Evolutionary conservation across 2,329 filamentous ascomycete species (phyloP).

Genomic region (Diplodia scrobiculata): DNA sequence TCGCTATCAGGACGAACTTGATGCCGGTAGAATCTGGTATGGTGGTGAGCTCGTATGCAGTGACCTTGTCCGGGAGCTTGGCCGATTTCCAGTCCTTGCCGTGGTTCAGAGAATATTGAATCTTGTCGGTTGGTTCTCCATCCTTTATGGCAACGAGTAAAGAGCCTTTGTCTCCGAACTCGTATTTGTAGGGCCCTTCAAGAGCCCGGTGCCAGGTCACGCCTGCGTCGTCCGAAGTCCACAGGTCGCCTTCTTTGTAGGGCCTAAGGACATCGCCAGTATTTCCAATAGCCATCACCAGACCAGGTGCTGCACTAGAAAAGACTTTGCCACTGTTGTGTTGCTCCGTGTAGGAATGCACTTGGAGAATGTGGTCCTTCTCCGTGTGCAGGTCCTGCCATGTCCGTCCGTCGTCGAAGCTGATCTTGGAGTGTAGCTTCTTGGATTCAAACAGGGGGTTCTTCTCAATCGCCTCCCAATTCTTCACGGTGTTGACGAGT

Average conservation of each 20-base stretch:
- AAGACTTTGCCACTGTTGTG: slow-evolving; percentile 83
- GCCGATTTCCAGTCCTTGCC: slow-evolving; percentile 78
- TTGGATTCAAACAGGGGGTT: slow-evolving; percentile 56
- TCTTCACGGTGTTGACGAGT: slow-evolving; percentile 84
- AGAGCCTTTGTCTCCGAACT: slow-evolving; percentile 91
- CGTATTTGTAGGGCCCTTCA: slow-evolving; percentile 87
- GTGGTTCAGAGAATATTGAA: slow-evolving; percentile 84
- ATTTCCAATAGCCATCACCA: slow-evolving; percentile 94
- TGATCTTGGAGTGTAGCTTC: slow-evolving; percentile 78
- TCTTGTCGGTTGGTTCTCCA: slow-evolving; percentile 60
- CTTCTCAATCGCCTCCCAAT: slow-evolving; percentile 72
- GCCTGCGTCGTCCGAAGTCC: slow-evolving; percentile 88
- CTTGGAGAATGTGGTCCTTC: slow-evolving; percentile 68
- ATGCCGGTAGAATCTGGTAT: slow-evolving; percentile 89
- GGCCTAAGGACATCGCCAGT: slow-evolving; percentile 71
- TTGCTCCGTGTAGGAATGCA: slow-evolving; percentile 88
- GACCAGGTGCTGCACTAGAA: slow-evolving; percentile 87
- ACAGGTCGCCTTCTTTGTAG: slow-evolving; percentile 76
- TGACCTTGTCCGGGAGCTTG: slow-evolving; percentile 70
- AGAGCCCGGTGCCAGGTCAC: slow-evolving; percentile 76
- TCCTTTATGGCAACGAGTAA: slow-evolving; percentile 82
- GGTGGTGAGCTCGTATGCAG: slow-evolving; percentile 76
- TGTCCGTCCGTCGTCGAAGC: slow-evolving; percentile 90
- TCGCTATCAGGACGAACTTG: slow-evolving; percentile 79
- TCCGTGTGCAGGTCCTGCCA: slow-evolving; percentile 73